Percentiles rank a stretch among this genome's conserved stretches.
Evolutionary conservation across 345 rosid species (phyloP).

Genomic region (Pistacia atlantica): DNA sequence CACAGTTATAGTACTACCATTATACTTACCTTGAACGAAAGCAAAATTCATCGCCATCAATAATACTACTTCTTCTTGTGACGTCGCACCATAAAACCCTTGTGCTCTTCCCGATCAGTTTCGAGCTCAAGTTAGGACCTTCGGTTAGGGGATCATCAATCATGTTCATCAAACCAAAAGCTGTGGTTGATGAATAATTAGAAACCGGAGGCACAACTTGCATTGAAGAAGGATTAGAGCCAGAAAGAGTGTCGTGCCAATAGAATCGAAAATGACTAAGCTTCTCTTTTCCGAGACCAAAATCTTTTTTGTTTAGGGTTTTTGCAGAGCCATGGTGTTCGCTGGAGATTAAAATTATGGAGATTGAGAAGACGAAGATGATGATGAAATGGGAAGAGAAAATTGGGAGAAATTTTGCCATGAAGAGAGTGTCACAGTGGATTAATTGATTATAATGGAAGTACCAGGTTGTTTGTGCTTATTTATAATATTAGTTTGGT

Average conservation of each 20-base stretch:
- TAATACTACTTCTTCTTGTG: conserved; percentile 56
- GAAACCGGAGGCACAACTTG: conserved; percentile 37
- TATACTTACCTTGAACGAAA: conserved; percentile 62
- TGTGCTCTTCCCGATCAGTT: conserved; percentile 70
- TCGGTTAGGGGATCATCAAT: conserved; percentile 72
- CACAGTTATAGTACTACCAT: conserved; percentile 67
- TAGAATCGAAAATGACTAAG: conserved; percentile 59
- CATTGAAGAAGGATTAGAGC: conserved; percentile 47
- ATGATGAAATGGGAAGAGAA: conserved; percentile 10
- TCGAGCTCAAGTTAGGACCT: conserved; percentile 54
- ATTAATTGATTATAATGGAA: too few relatives aligned
- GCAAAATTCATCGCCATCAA: conserved; percentile 78
- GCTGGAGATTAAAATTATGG: conserved; percentile 18
- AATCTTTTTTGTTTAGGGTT: conserved; percentile 29
- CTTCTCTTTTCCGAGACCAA: conserved; percentile 46
- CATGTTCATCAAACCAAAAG: conserved; percentile 56
- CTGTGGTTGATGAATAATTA: conserved; percentile 32
- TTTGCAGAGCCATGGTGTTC: conserved; percentile 27
- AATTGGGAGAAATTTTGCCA: conserved; percentile 20
- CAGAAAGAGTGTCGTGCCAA: conserved; percentile 67
- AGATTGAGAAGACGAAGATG: conserved; percentile 20
- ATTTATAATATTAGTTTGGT: too few relatives aligned
- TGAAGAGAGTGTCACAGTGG: not conserved
- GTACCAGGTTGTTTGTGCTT: too few relatives aligned
- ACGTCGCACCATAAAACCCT: conserved; percentile 60